Base-by-base conservation (phyloP, 108 stramenopile species). In the Fistulifera solaris region DNA sequence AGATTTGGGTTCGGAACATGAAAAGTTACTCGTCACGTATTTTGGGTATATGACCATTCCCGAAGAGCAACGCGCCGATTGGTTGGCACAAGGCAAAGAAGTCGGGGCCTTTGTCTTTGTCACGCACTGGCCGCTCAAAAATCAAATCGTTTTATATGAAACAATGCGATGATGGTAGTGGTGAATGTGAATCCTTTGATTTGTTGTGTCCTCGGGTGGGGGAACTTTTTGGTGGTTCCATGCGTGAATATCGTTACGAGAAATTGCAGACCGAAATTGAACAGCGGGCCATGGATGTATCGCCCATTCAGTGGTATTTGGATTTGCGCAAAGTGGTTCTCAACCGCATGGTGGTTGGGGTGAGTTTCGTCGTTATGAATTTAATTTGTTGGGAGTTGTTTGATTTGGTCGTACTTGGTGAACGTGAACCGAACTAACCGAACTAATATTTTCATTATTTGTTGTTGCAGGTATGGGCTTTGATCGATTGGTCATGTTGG, bases 81-180 rank as follows among this genome's bases (percentile, higher is more conserved):
- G 31, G 31, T 3, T 35, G 6, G 8, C 3, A 8, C 31, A 35
- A 8, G 31, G 31, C 31, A 35, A 35, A 8, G 31, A 35, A 35
- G 81, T 35, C 31, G 31, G 87, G 56, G 71, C 75, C 45, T 93
- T 93, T 47, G 87, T 88, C 48, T 72, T 92, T 52, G 79, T 96
- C 18, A 94, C 83, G 23, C 78, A 96, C 72, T 96, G 90, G 83
- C 95, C 95, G 14, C 72, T 84, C 52, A 82, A 85, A 35, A 51
- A 96, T 96, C 63, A 96, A 96, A 76, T 89, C 94, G 11, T 96
- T 96, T 61, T 96, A 96, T 83, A 96, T 96, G 95, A 81, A 81
- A 38, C 81, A 87, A 50, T 35, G 31, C 31, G 68, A 85, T 64
- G 88, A 83, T 42, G 93, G 91, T 61, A 86, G 84, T 27, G 88